These are phyloP conservation scores for Umbelopsis isabellina DNA, from an alignment of 192 early-diverging fungal species.

Conservation along the genomic window DNA sequence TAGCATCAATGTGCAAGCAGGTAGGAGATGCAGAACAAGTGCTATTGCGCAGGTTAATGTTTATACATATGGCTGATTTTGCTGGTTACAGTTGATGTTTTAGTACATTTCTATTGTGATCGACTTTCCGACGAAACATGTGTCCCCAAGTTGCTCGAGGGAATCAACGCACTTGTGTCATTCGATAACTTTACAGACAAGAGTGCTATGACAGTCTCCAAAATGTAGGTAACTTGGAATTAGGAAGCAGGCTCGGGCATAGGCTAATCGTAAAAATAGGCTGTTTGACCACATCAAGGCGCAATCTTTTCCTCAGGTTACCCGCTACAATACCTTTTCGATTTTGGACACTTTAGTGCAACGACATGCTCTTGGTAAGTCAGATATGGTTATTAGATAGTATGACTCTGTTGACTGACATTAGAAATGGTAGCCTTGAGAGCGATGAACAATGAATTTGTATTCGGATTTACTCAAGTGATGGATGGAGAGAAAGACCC, in stretches of 20 bases:
- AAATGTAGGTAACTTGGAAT: constrained; percentile 42
- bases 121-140: constrained; percentile 74
- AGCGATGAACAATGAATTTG: constrained; percentile 70
- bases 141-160: constrained; percentile 66
- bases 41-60: not conserved
- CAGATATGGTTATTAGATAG: not conserved
- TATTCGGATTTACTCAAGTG: constrained; percentile 80
- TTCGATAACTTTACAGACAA: constrained; percentile 62
- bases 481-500: constrained; percentile 99
- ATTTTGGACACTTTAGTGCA: constrained; percentile 73
- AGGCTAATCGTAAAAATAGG: constrained; percentile 44
- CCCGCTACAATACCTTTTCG: constrained; percentile 73
- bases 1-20: constrained; percentile 54
- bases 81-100: constrained; percentile 49
- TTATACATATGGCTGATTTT: not conserved
- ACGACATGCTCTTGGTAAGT: constrained; percentile 58
- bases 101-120: constrained; percentile 77
- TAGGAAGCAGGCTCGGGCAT: constrained; percentile 7
- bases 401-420: not conserved
- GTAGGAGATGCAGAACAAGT: constrained; percentile 31
- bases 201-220: constrained; percentile 54
- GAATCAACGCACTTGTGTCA: constrained; percentile 60
- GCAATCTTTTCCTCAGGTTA: constrained; percentile 89
- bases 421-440: constrained; percentile 53
- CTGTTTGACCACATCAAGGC: constrained; percentile 86